Base-by-base conservation (phyloP, 1,139 yeast species). In the Yamadazyma kanchanaburiensis region DNA sequence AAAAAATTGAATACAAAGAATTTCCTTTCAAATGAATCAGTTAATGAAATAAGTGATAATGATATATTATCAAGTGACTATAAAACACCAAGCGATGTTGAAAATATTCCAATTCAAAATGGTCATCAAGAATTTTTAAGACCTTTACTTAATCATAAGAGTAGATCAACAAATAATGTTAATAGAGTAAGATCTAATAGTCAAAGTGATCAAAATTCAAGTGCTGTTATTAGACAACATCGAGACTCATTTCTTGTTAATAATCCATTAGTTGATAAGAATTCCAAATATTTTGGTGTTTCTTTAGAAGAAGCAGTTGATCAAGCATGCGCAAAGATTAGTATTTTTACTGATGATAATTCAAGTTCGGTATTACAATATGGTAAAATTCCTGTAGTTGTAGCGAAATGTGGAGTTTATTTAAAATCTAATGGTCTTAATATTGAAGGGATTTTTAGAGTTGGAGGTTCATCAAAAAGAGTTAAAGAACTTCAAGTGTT, bases 351-450 rank as follows among this genome's bases (percentile, higher is more conserved):
- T 28, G 65, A 63, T 33, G 65, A 63, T 24, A 74, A 77, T 32
- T 35, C 52, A 3, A 78, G 77, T 28, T 53, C 54, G n/a, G 74
- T 75, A 27, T 69, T 79, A 32, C 77, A 77, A 30, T 87, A 83
- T 49, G 96, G 95, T 12, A 67, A 74, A 37, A 81, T 87, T 21
- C 96, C 96, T 2, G 70, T 84, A 14, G 86, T 91, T n/a, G 95
- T 91, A 18, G 98, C 97, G 15, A 85, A 88, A 47, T 89, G 98
- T 60, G 96, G 97, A 2, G 80, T 85, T 1, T 89, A 61, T 51
- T 60, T 91, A 39, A 91, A 91, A 50, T 76, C 77, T 30, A 80
- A 86, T 42, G 94, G 85, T 6, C 58, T 83, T 26, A 70, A 70
- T 20, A 82, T 85, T 1, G 95, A 91, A 53, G 98, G 99, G 4